phyloP scores from a whole-genome alignment of 306 rosid genomes.

The Cucumis melo region DNA sequence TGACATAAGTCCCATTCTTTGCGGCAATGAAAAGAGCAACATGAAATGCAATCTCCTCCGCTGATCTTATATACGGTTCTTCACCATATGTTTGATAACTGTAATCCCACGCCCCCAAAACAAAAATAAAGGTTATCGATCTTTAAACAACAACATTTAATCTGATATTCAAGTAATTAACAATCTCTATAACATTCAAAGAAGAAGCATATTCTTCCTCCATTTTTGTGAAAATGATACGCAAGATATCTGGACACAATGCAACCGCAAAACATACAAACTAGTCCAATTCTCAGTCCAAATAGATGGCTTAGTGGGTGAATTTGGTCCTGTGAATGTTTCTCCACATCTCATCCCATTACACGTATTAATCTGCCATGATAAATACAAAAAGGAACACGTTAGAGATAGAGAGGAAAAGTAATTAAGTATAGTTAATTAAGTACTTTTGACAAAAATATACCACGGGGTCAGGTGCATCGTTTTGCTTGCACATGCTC shows the following conservation, averaged over 20 bases:
- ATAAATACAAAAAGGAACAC: neutral
- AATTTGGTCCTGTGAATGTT: slow-evolving; percentile 72
- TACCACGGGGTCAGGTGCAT: slow-evolving; percentile 88
- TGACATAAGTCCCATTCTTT: slow-evolving; percentile 72
- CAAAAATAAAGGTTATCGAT: neutral
- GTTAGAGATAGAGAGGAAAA: neutral
- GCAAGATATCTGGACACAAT: neutral
- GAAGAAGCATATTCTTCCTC: neutral
- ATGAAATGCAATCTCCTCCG: slow-evolving; percentile 71
- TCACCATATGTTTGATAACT: slow-evolving; percentile 68
- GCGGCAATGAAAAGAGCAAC: slow-evolving; percentile 81
- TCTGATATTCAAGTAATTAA: neutral
- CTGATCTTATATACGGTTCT: slow-evolving; percentile 53
- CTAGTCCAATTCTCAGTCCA: slow-evolving; percentile 99
- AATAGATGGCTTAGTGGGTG: slow-evolving; percentile 64
- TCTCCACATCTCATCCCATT: slow-evolving; percentile 65
- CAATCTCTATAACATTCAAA: neutral
- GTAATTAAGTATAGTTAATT: neutral
- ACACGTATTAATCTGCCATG: slow-evolving; percentile 51
- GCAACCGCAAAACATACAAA: slow-evolving; percentile 27
- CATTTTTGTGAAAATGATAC: neutral
- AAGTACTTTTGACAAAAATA: neutral
- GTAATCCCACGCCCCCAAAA: neutral
- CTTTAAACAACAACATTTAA: neutral
- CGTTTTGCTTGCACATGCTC: slow-evolving; percentile 82